A percentile compares a stretch with the other conserved stretches of the same genome.
phyloP scores from a whole-genome alignment of 1,139 yeast genomes.

The Chernovozyma aurita region DNA sequence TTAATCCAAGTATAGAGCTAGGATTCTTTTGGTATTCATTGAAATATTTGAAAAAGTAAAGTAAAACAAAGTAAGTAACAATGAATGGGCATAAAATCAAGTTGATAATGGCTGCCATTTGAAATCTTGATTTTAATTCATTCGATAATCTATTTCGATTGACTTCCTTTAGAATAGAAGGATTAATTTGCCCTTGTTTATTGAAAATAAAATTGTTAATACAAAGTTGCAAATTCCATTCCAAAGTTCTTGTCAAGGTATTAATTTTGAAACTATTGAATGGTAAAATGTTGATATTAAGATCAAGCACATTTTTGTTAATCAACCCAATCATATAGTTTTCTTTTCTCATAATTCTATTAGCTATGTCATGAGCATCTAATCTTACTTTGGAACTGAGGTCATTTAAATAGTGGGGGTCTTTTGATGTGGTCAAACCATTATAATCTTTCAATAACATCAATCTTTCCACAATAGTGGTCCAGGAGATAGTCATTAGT shows the following conservation, averaged over 20 bases:
- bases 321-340: constrained; percentile 87
- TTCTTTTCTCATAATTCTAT: constrained; percentile 91
- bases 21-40: constrained; percentile 92
- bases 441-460: constrained; percentile 76
- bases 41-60: constrained; percentile 86
- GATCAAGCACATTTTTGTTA: constrained; percentile 70
- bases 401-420: constrained; percentile 40
- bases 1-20: constrained; percentile 65
- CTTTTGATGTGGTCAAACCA: constrained; percentile 47
- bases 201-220: constrained; percentile 84
- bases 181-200: constrained; percentile 78
- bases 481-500: constrained; percentile 92
- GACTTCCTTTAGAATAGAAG: constrained; percentile 64
- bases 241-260: constrained; percentile 74
- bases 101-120: constrained; percentile 83
- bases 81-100: constrained; percentile 81
- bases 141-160: constrained; percentile 63
- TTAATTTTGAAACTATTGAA: constrained; percentile 13
- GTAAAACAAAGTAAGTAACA: constrained; percentile 72
- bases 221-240: constrained; percentile 90
- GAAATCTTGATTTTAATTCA: constrained; percentile 73
- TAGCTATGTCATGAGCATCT: constrained; percentile 93
- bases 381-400: constrained; percentile 67
- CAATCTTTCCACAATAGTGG: constrained; percentile 73
- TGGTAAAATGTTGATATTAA: constrained; percentile 41